A percentile compares a stretch with the other conserved stretches of the same genome.
Evolutionary conservation across 768 basidiomycete genomes (phyloP).

Genomic region (Suillus variegatus): DNA sequence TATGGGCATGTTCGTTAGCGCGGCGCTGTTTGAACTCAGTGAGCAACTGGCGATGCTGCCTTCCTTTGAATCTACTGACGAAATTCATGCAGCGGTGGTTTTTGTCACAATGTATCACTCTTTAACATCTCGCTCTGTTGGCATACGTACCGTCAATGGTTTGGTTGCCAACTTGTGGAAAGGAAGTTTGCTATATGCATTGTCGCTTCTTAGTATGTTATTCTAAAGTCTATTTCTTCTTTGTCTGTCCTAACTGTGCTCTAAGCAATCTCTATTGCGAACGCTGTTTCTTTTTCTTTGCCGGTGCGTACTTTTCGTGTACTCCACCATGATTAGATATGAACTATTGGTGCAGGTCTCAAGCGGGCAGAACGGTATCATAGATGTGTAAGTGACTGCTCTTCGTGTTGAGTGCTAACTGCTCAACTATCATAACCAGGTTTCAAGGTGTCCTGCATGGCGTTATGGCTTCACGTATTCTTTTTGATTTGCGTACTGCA

Average conservation of each 20-base stretch:
- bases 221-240: neutral
- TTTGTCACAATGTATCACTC: conserved; percentile 7
- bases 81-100: conserved; percentile 6
- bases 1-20: conserved; percentile 14
- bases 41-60: neutral
- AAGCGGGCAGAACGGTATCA: conserved; percentile 11
- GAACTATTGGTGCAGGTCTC: conserved; percentile 1
- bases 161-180: conserved; percentile 4
- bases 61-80: neutral
- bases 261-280: conserved; percentile 9
- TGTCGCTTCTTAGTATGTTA: conserved; percentile 11
- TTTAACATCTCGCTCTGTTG: neutral
- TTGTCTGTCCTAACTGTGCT: neutral
- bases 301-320: conserved; percentile 7
- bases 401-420: neutral
- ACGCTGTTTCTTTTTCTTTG: conserved; percentile 13
- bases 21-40: conserved; percentile 15
- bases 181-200: conserved; percentile 15
- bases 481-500: conserved; percentile 12
- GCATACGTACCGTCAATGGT: neutral
- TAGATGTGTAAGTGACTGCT: conserved; percentile 11
- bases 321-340: neutral
- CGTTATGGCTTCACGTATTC: conserved; percentile 16
- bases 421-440: neutral
- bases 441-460: conserved; percentile 16